Percentiles rank a stretch among this genome's conserved stretches.
phyloP scores from a whole-genome alignment of 2,329 filamentous ascomycete species.

The Blastomyces emzantsi region DNA sequence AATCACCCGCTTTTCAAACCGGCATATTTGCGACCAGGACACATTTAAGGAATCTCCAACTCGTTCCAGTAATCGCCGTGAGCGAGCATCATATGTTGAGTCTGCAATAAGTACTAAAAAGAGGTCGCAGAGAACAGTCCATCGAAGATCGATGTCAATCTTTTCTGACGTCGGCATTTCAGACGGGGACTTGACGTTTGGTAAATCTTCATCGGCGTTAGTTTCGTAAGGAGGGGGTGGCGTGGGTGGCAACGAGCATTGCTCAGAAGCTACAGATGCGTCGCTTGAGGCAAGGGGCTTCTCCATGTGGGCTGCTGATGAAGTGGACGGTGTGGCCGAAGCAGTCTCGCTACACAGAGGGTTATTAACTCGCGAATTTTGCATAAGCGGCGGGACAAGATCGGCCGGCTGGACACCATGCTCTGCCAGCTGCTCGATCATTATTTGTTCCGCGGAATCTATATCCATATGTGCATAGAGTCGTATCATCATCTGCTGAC shows the following conservation, averaged over 20 bases:
- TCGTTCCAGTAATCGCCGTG: conserved; percentile 70
- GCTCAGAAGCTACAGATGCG: conserved; percentile 29
- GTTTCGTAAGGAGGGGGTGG: conserved; percentile 49
- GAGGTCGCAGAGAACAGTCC: conserved; percentile 93
- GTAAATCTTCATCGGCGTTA: conserved; percentile 60
- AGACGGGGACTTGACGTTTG: conserved; percentile 71
- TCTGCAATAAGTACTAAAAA: conserved; percentile 97
- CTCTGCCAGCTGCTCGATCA: conserved; percentile 94
- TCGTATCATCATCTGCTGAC: conserved; percentile 95
- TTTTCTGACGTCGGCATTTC: conserved; percentile 72
- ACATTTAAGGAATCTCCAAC: conserved; percentile 75
- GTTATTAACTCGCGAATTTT: conserved; percentile 87
- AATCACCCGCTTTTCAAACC: conserved; percentile 94
- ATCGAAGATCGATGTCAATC: conserved; percentile 90
- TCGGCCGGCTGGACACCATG: conserved; percentile 83
- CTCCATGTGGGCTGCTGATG: conserved; percentile 24
- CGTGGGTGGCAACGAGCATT: conserved; percentile 38
- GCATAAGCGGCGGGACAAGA: conserved; percentile 76
- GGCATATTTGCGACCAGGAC: conserved; percentile 84
- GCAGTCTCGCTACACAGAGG: conserved; percentile 57
- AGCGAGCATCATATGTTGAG: conserved; percentile 83
- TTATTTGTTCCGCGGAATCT: conserved; percentile 75
- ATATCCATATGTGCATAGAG: conserved; percentile 97
- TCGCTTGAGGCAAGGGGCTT: conserved; percentile 19
- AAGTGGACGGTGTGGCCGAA: conserved; percentile 31